phyloP scores from a whole-genome alignment of 352 stramenopile genomes.

The Saprolegnia diclina region DNA sequence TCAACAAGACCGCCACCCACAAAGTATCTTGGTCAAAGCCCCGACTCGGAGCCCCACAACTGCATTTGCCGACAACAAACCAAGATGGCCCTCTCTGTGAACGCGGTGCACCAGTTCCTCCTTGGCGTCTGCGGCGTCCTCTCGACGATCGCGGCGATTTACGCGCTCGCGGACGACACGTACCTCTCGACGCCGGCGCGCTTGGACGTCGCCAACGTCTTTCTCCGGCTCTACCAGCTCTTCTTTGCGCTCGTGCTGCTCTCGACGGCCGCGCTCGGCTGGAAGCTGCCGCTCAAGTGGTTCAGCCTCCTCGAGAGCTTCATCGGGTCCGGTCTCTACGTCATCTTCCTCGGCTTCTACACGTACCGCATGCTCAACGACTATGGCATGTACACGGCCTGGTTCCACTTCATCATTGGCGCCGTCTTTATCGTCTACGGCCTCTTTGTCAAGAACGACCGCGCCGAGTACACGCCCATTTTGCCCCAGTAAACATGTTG shows the following conservation, averaged over 20 bases:
- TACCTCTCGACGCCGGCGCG: constrained; percentile 16
- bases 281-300: constrained; percentile 26
- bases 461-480: constrained; percentile 23
- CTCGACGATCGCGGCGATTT: constrained; percentile 25
- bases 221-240: constrained; percentile 25
- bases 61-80: not conserved
- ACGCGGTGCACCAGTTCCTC: constrained; percentile 20
- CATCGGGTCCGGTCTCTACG: constrained; percentile 24
- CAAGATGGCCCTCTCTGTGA: constrained; percentile 10
- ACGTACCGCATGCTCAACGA: constrained; percentile 27
- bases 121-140: constrained; percentile 21
- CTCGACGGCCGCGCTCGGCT: constrained; percentile 25
- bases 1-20: not conserved
- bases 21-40: not conserved
- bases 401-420: constrained; percentile 25
- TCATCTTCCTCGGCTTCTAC: constrained; percentile 29
- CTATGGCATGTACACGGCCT: constrained; percentile 24
- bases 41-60: not conserved
- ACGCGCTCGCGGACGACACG: constrained; percentile 24
- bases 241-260: constrained; percentile 25
- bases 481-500: constrained; percentile 18
- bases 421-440: constrained; percentile 25
- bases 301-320: constrained; percentile 23
- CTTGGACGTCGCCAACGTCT: constrained; percentile 27
- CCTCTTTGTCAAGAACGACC: constrained; percentile 19